A percentile compares a stretch with the other conserved stretches of the same genome.
Evolutionary conservation across 2,329 filamentous ascomycete species (phyloP).

Genomic region (Zymoseptoria passerinii): DNA sequence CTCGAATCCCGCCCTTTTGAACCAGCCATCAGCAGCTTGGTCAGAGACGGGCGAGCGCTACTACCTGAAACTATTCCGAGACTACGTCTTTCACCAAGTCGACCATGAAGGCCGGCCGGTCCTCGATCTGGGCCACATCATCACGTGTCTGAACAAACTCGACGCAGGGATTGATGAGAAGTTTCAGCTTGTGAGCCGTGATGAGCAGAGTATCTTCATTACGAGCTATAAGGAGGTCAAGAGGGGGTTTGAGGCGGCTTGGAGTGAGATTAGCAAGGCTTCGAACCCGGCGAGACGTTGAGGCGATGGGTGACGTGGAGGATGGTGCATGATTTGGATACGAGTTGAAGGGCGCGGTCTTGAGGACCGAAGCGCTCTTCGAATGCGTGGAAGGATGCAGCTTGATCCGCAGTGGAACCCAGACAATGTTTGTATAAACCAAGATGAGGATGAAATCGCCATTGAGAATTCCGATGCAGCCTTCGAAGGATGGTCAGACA

Average conservation of each 20-base stretch:
- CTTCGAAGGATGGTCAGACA: no score
- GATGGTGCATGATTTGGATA: neutral
- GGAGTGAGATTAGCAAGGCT: conserved; percentile 44
- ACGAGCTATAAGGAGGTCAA: conserved; percentile 87
- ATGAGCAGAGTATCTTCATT: conserved; percentile 82
- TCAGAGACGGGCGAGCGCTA: conserved; percentile 89
- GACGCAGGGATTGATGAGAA: conserved; percentile 84
- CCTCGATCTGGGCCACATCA: conserved; percentile 77
- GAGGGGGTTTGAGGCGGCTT: conserved; percentile 52
- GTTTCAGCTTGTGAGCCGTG: conserved; percentile 75
- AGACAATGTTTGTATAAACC: neutral
- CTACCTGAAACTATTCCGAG: conserved; percentile 86
- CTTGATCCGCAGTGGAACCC: no score
- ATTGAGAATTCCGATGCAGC: neutral
- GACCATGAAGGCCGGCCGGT: conserved; percentile 76
- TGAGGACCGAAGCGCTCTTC: no score
- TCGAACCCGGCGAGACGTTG: conserved; percentile 9
- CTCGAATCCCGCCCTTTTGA: conserved; percentile 23
- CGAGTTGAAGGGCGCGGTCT: neutral
- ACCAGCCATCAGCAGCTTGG: conserved; percentile 48
- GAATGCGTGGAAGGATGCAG: no score
- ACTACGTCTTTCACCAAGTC: conserved; percentile 96
- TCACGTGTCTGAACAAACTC: conserved; percentile 81
- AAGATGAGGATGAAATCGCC: neutral
- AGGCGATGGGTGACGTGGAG: neutral